Conservation (phyloP, 1,139 yeast species). For the Yamadazyma sp. region DNA sequence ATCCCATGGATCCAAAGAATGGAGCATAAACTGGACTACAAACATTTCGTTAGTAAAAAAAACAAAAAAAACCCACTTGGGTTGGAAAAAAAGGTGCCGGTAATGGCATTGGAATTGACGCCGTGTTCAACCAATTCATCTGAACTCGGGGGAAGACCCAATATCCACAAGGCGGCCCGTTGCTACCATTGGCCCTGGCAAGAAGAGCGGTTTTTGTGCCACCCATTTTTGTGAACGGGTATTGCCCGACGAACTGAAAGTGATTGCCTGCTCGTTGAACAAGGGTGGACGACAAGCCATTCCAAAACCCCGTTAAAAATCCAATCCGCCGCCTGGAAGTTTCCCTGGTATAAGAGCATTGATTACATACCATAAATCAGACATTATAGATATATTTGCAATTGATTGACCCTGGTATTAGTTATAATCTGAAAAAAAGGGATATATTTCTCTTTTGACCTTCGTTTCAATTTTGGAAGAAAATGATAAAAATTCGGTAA, state of each 20-base stretch:
- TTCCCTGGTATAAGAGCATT: neutral
- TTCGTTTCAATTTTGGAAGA: slow-evolving; percentile 8
- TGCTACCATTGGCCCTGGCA: no score
- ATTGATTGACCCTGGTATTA: slow-evolving; percentile 5
- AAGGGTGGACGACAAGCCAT: slow-evolving; percentile 1
- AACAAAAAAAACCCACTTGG: neutral
- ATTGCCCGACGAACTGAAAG: no score
- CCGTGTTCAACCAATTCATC: neutral
- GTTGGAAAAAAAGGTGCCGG: no score
- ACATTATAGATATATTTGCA: slow-evolving; percentile 27
- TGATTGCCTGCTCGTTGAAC: neutral
- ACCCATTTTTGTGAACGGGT: no score
- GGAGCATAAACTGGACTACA: slow-evolving; percentile 81
- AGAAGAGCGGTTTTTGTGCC: no score
- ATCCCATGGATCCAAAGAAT: slow-evolving; percentile 96
- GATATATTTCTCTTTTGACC: slow-evolving; percentile 7
- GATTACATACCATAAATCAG: slow-evolving; percentile 56
- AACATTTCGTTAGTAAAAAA: slow-evolving; percentile 19
- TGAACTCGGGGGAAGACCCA: no score
- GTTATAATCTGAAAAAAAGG: slow-evolving; percentile 8
- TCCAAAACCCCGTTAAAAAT: neutral
- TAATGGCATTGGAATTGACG: no score
- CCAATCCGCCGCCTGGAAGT: neutral
- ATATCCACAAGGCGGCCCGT: no score
- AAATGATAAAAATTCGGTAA: slow-evolving; percentile 14